Percentiles rank a stretch among this genome's conserved stretches.
phyloP scores from a whole-genome alignment of 306 rosid species.

The Vigna nakashimae region DNA sequence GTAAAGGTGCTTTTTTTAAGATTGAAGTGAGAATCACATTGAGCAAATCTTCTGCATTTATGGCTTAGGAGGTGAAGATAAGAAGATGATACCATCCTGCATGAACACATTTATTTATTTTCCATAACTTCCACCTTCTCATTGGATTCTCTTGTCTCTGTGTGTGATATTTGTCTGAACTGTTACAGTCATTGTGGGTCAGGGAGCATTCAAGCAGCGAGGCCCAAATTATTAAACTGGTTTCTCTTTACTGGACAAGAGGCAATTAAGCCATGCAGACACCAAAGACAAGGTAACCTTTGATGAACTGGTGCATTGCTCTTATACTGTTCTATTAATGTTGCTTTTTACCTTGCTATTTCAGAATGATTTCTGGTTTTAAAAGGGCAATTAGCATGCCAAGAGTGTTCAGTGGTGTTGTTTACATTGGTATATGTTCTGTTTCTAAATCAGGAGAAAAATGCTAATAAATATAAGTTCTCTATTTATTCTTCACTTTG shows the following conservation, averaged over 20 bases:
- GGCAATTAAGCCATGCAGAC: constrained; percentile 80
- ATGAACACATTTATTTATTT: constrained; percentile 70
- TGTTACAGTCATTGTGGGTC: constrained; percentile 74
- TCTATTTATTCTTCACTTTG: background rate
- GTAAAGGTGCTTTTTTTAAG: constrained; percentile 28
- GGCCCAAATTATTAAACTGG: constrained; percentile 46
- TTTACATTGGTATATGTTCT: background rate
- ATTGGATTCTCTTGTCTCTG: constrained; percentile 77
- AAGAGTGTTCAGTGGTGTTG: background rate
- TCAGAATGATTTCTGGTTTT: constrained; percentile 13
- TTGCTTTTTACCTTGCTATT: constrained; percentile 32
- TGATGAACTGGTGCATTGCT: constrained; percentile 30
- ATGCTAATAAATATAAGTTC: background rate
- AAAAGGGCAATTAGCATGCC: constrained; percentile 1
- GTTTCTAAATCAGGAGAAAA: constrained; percentile 5
- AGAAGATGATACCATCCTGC: constrained; percentile 56
- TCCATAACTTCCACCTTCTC: constrained; percentile 47
- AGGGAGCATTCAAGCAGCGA: constrained; percentile 66
- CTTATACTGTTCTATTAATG: constrained; percentile 35
- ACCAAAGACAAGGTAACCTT: constrained; percentile 89
- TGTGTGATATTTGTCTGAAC: constrained; percentile 57
- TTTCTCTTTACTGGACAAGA: constrained; percentile 44
- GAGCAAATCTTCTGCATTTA: constrained; percentile 53
- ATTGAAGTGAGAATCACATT: constrained; percentile 36
- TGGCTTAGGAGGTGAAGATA: constrained; percentile 53